Evolutionary conservation across 2,329 filamentous ascomycete genomes (phyloP).

Genomic region (Alternaria arbusti): DNA sequence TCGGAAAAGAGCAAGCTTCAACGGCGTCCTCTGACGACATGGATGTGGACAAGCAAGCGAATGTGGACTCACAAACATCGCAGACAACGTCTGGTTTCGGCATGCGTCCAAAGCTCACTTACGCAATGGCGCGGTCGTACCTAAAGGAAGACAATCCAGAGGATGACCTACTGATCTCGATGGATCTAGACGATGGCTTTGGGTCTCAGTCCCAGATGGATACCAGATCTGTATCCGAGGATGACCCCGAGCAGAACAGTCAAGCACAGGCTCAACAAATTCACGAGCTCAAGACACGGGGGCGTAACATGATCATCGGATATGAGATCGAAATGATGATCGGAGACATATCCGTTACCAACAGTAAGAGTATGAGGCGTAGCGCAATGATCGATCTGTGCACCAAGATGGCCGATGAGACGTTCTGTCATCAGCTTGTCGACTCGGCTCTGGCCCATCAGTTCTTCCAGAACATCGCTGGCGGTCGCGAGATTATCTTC

Average conservation of each 20-base stretch:
- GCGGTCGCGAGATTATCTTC: slow-evolving; percentile 50
- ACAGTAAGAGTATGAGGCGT: slow-evolving; percentile 52
- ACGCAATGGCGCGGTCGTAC: slow-evolving; percentile 65
- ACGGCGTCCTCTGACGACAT: slow-evolving; percentile 17
- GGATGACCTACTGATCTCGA: slow-evolving; percentile 45
- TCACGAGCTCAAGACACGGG: slow-evolving; percentile 66
- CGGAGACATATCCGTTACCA: slow-evolving; percentile 62
- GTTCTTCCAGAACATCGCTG: slow-evolving; percentile 67
- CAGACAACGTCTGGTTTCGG: slow-evolving; percentile 25
- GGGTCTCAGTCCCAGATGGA: slow-evolving; percentile 23
- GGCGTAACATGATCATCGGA: slow-evolving; percentile 63
- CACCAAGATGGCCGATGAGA: slow-evolving; percentile 62
- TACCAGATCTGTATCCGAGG: slow-evolving; percentile 46
- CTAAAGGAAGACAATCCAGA: slow-evolving; percentile 60
- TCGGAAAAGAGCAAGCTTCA: background rate
- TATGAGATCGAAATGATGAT: slow-evolving; percentile 63
- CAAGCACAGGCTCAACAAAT: slow-evolving; percentile 59
- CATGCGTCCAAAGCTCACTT: slow-evolving; percentile 59
- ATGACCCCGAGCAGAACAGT: slow-evolving; percentile 48
- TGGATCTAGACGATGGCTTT: slow-evolving; percentile 38
- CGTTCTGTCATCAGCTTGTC: slow-evolving; percentile 72
- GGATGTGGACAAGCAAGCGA: slow-evolving; percentile 25
- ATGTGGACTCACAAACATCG: slow-evolving; percentile 36
- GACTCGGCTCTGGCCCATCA: slow-evolving; percentile 74
- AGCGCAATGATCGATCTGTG: slow-evolving; percentile 64